phyloP scores from a whole-genome alignment of 495 filamentous ascomycete species.

The Xylaria venustula region DNA sequence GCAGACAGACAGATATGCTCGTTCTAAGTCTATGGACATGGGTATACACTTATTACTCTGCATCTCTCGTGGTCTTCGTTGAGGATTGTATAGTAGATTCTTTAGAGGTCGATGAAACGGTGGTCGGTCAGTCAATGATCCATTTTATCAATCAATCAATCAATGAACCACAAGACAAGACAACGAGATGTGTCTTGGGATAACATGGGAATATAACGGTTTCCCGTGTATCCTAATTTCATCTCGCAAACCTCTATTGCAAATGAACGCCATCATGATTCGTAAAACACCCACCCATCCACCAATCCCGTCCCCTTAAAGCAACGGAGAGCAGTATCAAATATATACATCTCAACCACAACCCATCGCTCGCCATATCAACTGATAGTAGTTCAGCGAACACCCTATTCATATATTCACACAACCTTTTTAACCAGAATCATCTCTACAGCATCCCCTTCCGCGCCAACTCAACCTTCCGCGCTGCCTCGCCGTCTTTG shows the following conservation, averaged over 20 bases:
- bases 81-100: conserved; percentile 10
- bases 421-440: too few relatives aligned
- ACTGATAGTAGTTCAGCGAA: too few relatives aligned
- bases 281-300: too few relatives aligned
- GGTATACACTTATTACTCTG: not conserved
- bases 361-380: too few relatives aligned
- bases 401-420: too few relatives aligned
- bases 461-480: conserved; percentile 78
- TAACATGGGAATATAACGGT: not conserved
- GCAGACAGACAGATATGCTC: not conserved
- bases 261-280: conserved; percentile 7
- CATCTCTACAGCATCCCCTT: conserved; percentile 83
- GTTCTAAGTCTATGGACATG: not conserved
- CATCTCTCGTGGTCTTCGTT: not conserved
- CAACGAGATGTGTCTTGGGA: not conserved
- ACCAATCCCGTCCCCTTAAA: too few relatives aligned
- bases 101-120: too few relatives aligned
- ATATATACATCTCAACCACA: too few relatives aligned
- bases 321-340: too few relatives aligned
- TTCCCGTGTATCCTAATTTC: too few relatives aligned
- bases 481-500: conserved; percentile 66
- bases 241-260: too few relatives aligned
- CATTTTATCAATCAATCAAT: not conserved
- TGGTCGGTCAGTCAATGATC: too few relatives aligned
- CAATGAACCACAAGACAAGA: not conserved